Evolutionary conservation across 2,329 filamentous ascomycete genomes (phyloP).

Genomic region (Fusarium ramigenum): DNA sequence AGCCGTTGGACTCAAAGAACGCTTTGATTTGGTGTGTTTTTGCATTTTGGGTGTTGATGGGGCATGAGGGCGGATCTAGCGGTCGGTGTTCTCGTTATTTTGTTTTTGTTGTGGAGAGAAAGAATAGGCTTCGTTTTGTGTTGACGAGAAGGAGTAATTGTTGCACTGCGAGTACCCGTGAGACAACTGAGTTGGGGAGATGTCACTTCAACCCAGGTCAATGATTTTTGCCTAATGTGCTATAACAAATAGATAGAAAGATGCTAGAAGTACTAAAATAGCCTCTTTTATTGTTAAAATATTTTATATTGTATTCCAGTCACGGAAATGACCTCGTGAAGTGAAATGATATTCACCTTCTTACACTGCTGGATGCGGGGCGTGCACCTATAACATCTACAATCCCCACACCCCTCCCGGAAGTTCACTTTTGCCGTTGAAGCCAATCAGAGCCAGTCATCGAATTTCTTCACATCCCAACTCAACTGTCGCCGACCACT

Average conservation of each 20-base stretch:
- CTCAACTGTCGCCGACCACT: slow-evolving; percentile 38
- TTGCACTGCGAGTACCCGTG: slow-evolving; percentile 21
- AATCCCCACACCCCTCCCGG: slow-evolving; percentile 28
- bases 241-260: not conserved
- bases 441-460: slow-evolving; percentile 42
- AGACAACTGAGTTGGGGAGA: not conserved
- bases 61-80: not conserved
- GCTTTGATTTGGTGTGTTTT: not conserved
- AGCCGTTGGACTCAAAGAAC: slow-evolving; percentile 12
- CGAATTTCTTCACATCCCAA: slow-evolving; percentile 45
- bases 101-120: not conserved
- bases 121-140: slow-evolving; percentile 3
- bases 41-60: slow-evolving; percentile 7
- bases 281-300: not conserved
- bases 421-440: slow-evolving; percentile 43
- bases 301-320: not conserved
- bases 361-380: slow-evolving; percentile 15
- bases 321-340: not conserved
- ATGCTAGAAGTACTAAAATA: accelerated
- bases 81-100: not conserved
- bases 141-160: slow-evolving; percentile 1
- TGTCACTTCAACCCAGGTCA: not conserved
- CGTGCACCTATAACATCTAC: slow-evolving; percentile 19
- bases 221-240: not conserved
- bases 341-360: not conserved